Base-by-base conservation (phyloP, 169 alveolate species). In the Plasmodium vinckei region DNA sequence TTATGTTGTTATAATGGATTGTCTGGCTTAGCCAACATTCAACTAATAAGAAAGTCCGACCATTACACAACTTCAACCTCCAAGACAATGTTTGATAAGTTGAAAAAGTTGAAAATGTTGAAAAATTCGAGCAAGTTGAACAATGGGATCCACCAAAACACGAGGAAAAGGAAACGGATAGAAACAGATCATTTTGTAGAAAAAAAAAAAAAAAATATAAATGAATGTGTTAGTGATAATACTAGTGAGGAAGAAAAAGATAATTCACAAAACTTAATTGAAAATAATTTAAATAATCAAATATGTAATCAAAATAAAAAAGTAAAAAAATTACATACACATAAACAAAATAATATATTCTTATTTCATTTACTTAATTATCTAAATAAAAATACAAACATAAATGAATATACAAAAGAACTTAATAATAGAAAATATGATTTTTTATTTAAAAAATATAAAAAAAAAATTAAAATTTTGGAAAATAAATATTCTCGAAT, bases 361-460 rank as follows among this genome's bases (percentile, higher is more conserved):
- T 27, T 77, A n/a, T 64, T 77, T 46, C 59, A 77, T 54, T 44
- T 77, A 44, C 25, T 77, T 15, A 77, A 15, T 46, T 77, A 77
- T 42, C 46, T 77, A n/a, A 77, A 77, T 46, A 77, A 42, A 64
- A 77, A 77, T 17, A 25, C 33, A 63, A 47, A 33, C 27, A 17
- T 77, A 1, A 77, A 77, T 44, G 88, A 77, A 51, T 46, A 64
- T 56, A 77, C 88, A 17, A 77, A 64, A 9, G 88, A 68, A 27
- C 47, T 77, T 19, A 77, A 64, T 27, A 67, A 64, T 25, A 64
- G 27, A 25, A 77, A 77, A 19, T 77, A 77, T n/a, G 27, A 77
- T 33, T 33, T 64, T 4, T 46, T 77, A 44, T 77, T 77, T 77
- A 51, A 77, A 21, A 77, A 77, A 17, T 64, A 77, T 25, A 77